Percentiles rank a stretch among this genome's conserved stretches.
Evolutionary conservation across 1,139 yeast species (phyloP).

Genomic region (Insectozyma bohioensis): DNA sequence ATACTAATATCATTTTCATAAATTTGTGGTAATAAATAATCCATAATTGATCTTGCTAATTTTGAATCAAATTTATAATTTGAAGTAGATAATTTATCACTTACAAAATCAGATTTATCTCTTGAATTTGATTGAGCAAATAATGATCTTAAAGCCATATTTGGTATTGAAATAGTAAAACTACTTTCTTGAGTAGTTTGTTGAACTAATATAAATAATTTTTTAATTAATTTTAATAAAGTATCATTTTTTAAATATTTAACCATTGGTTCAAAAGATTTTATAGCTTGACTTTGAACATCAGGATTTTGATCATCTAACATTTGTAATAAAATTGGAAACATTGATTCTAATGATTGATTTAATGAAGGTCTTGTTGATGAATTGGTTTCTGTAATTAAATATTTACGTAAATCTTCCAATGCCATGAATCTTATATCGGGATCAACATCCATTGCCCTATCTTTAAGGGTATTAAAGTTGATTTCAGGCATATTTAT

Average conservation of each 20-base stretch:
- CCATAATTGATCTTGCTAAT: constrained; percentile 23
- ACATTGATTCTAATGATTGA: constrained; percentile 36
- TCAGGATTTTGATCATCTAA: constrained; percentile 69
- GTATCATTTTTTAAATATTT: constrained; percentile 27
- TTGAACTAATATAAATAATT: constrained; percentile 23
- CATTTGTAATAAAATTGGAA: constrained; percentile 50
- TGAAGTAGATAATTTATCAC: constrained; percentile 16
- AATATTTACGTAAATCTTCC: constrained; percentile 62
- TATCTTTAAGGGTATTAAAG: constrained; percentile 37
- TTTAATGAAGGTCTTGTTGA: constrained; percentile 23
- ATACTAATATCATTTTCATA: constrained; percentile 34
- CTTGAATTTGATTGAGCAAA: constrained; percentile 25
- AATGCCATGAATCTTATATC: constrained; percentile 87
- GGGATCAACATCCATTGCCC: constrained; percentile 69
- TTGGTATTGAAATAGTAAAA: constrained; percentile 62
- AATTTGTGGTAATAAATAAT: constrained; percentile 21
- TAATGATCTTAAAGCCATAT: constrained; percentile 69
- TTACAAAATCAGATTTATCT: constrained; percentile 22
- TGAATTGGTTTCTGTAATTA: constrained; percentile 19
- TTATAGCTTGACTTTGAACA: constrained; percentile 75
- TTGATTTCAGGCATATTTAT: constrained; percentile 20
- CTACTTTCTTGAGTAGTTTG: constrained; percentile 28
- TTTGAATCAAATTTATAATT: constrained; percentile 14
- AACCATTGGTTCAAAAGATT: constrained; percentile 50
- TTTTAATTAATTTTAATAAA: constrained; percentile 23